phyloP scores from a whole-genome alignment of 2,329 filamentous ascomycete genomes.

The Dryadomyces sulphureus region DNA sequence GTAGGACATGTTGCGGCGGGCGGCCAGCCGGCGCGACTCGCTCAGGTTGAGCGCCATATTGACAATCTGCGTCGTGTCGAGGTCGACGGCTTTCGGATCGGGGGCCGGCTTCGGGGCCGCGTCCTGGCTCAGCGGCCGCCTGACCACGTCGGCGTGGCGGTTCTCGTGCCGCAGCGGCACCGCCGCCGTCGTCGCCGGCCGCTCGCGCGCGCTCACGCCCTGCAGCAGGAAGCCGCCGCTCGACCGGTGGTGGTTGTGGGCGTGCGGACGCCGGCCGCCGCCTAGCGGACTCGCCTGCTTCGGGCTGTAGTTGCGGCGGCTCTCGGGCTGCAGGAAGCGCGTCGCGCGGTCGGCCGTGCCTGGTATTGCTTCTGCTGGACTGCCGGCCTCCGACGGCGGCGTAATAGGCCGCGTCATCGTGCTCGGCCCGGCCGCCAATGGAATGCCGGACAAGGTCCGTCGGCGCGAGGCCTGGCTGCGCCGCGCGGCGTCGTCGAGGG shows the following conservation, averaged over 20 bases:
- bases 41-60: slow-evolving; percentile 82
- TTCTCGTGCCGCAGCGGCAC: background rate
- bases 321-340: no score
- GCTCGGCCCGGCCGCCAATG: background rate
- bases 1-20: slow-evolving; percentile 38
- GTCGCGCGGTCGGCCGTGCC: no score
- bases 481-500: background rate
- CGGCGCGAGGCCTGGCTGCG: background rate
- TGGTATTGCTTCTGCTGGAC: no score
- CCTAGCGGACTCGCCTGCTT: no score
- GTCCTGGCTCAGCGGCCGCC: background rate
- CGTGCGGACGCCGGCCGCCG: no score
- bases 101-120: background rate
- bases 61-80: slow-evolving; percentile 79
- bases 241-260: slow-evolving; percentile 1
- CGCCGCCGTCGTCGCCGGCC: background rate
- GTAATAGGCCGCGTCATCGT: background rate
- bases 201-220: background rate
- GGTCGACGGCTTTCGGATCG: slow-evolving; percentile 31
- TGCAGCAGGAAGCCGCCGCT: slow-evolving; percentile 4
- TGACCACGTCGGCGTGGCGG: background rate
- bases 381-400: no score
- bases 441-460: background rate
- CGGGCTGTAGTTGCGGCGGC: no score
- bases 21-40: slow-evolving; percentile 58